phyloP scores from a whole-genome alignment of 495 filamentous ascomycete genomes.

The Bacidia rubella region DNA sequence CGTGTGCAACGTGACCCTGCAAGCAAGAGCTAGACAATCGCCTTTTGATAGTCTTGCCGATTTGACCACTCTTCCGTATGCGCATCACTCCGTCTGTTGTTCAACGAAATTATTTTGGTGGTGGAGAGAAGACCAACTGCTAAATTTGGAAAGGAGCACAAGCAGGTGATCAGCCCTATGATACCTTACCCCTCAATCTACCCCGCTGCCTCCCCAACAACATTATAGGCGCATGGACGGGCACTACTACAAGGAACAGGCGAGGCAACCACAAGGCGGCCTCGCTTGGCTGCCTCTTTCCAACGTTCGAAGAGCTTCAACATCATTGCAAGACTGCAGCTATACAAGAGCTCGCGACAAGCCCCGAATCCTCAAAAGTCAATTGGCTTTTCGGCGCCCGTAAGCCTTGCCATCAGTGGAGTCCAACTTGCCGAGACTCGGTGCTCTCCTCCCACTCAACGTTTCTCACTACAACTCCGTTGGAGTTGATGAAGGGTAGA shows the following conservation, averaged over 20 bases:
- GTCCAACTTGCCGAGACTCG: not conserved
- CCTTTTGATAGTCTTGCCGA: no score
- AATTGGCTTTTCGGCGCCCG: not conserved
- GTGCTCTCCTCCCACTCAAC: no score
- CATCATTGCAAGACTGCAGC: not conserved
- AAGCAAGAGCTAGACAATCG: no score
- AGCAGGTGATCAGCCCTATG: not conserved
- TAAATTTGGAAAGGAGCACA: no score
- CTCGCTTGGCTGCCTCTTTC: not conserved
- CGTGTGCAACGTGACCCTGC: no score
- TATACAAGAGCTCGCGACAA: not conserved
- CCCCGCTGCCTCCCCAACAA: not conserved
- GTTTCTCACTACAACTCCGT: no score
- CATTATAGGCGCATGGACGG: not conserved
- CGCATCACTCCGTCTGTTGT: no score
- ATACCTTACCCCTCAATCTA: not conserved
- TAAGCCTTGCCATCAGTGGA: not conserved
- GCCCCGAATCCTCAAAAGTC: not conserved
- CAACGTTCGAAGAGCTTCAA: not conserved
- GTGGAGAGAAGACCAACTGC: no score
- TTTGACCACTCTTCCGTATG: no score
- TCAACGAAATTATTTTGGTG: no score
- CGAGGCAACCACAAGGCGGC: not conserved
- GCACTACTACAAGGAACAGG: not conserved
- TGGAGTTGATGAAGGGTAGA: not conserved